Percentiles rank a stretch among this genome's conserved stretches.
Conservation (phyloP, 345 rosid genomes). For the Hypericum perforatum region DNA sequence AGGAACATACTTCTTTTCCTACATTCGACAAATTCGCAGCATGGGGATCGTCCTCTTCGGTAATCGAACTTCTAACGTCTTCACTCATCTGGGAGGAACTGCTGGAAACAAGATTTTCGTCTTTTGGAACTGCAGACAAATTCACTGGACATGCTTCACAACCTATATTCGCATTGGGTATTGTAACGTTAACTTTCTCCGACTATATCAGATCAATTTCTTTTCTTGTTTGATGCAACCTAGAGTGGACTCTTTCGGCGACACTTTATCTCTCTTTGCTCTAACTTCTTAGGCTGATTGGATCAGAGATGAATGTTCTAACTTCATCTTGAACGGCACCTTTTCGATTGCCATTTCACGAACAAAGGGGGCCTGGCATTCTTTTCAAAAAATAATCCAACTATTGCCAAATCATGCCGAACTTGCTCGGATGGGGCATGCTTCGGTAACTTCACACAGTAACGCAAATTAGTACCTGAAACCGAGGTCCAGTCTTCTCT, state of each 20-base stretch:
- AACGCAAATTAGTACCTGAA: slow-evolving; percentile 67
- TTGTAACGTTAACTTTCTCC: slow-evolving; percentile 55
- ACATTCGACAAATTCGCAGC: slow-evolving; percentile 14
- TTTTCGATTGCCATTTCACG: slow-evolving; percentile 64
- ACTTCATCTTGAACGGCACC: slow-evolving; percentile 62
- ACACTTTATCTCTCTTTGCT: slow-evolving; percentile 18
- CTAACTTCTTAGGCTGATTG: slow-evolving; percentile 30
- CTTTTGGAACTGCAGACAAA: not conserved
- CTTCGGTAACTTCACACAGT: slow-evolving; percentile 73
- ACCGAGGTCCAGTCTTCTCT: slow-evolving; percentile 82
- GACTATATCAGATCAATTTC: slow-evolving; percentile 61
- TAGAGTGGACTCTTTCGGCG: slow-evolving; percentile 20
- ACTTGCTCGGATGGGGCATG: slow-evolving; percentile 53
- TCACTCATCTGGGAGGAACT: not conserved
- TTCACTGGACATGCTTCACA: slow-evolving; percentile 10
- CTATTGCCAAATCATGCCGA: slow-evolving; percentile 66
- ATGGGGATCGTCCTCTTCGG: slow-evolving; percentile 29
- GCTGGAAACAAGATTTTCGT: too few relatives aligned
- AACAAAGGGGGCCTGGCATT: slow-evolving; percentile 26
- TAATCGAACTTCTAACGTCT: slow-evolving; percentile 21
- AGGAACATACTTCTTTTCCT: slow-evolving; percentile 19
- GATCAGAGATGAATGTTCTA: slow-evolving; percentile 20
- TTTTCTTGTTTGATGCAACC: slow-evolving; percentile 29
- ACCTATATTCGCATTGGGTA: slow-evolving; percentile 26
- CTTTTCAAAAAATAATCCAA: slow-evolving; percentile 51